Base-by-base conservation (phyloP, 2,329 filamentous ascomycete species). In the Tolypocladium amazonense region DNA sequence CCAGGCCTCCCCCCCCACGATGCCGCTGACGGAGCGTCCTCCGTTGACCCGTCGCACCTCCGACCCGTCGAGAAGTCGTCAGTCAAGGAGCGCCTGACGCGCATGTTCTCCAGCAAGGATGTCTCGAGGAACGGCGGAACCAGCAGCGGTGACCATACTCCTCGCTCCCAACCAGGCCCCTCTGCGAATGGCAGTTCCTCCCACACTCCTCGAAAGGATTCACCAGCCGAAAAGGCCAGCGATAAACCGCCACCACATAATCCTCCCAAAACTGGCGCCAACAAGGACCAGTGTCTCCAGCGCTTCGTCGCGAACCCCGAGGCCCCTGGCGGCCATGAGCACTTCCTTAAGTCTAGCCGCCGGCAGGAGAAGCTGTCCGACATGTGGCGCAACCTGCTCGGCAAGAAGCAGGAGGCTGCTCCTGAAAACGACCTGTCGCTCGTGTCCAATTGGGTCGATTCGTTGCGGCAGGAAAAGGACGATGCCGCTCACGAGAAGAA, bases 381-480 rank as follows among this genome's bases (percentile, higher is more conserved):
- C 72, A 90, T 97, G 85, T 88, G 96, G 74, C 88, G 92, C 66
- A 87, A 88, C 66, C 83, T 97, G 67, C 82, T 97, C 58, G 91
- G 90, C 64, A 91, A 89, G 74, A 92, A 90, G 75, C 88, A 89
- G 70, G 89, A 92, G 63, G 81, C 84, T 20, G 77, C 79, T 25
- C 80, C 87, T 35, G 89, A 94, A 62, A 85, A 90, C 70, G 91
- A 95, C 65, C 78, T 97, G 54, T 97, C 93, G 9, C 82, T 99
- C 59, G 94, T 97, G 77, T 94, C 92, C 35, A 92, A 86, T 67
- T 97, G 93, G 93, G 92, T 97, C 59, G 93, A 97, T 72, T 92
- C 95, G 63, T 81, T 97, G 66, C 90, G 92, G 72, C 88, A 85
- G 65, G 92, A 97, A 73, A 92, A 91, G 72, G 91, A 95, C 62